phyloP scores from a whole-genome alignment of 495 filamentous ascomycete genomes.

The Aspergillus affinis region DNA sequence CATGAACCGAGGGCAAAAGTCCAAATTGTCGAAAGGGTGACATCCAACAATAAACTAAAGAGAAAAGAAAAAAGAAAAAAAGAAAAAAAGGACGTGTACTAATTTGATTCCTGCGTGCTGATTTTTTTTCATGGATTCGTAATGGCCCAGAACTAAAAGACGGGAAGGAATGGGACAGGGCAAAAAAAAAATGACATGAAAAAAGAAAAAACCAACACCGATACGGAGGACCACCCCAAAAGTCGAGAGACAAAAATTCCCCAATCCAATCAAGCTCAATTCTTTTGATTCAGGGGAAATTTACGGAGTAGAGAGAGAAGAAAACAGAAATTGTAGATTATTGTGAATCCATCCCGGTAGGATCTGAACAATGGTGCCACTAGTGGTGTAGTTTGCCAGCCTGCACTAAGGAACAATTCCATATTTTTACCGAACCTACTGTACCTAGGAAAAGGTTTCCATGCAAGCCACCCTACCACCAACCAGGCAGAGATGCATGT shows the following conservation, averaged over 20 bases:
- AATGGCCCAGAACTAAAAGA: constrained; percentile 4
- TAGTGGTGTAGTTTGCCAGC: no score
- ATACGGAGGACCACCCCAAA: background rate
- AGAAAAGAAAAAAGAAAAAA: constrained; percentile 7
- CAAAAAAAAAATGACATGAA: background rate
- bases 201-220: background rate
- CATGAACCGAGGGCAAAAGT: constrained; percentile 10
- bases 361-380: no score
- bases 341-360: no score
- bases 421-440: background rate
- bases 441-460: constrained; percentile 5
- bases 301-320: no score
- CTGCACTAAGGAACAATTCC: background rate
- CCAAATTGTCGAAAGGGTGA: background rate
- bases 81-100: background rate
- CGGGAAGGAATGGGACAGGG: constrained; percentile 2
- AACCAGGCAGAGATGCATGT: background rate
- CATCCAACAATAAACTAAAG: background rate
- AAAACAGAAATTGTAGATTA: no score
- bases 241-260: background rate
- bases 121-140: constrained; percentile 4
- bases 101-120: background rate
- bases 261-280: no score
- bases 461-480: background rate
- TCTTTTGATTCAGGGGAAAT: no score